Evolutionary conservation across 176 grass and related monocot species (phyloP), one percentile per base, ranked within the genome.

Genomic region (Cenchrus americanus): DNA sequence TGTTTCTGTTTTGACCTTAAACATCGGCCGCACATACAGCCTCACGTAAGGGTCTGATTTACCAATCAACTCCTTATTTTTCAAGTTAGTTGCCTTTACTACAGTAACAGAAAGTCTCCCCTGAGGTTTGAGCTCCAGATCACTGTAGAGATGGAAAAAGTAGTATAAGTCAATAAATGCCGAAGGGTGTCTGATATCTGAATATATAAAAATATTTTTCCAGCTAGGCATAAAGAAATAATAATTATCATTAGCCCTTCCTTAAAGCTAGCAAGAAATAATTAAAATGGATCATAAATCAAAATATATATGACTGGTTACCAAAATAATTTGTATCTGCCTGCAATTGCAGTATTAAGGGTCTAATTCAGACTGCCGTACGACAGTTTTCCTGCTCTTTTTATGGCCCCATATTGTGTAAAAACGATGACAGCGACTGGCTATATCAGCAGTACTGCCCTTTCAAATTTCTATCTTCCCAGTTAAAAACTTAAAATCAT

Each of bases 31-130:
- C 68, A 94, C 77, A 66, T 98, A 98, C 23, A 98, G 76, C 64
- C 82, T 69, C 41, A 95, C 93, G 66, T 98, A 98, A 71, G 96
- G 96, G 88, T 98, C 96, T 77, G 96, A 98, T 95, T 98, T 98
- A 72, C 96, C 96, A 57, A 98, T 76, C 67, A 93, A 13, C 76
- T 98, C 96, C 75, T 81, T 83, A 18, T 98, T 98, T 69, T 68
- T 94, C 84, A 98, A 86, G 48, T 76, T 84, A 62, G 80, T 87
- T 84, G 96, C 96, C 89, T 89, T 93, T 71, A 93, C 27, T 34
- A 98, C 77, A 54, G 89, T 94, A 84, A 98, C 83, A 55, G 87
- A 80, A 50, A 98, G 82, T 65, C 62, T 91, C 54, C 96, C 96
- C 86, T 92, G 91, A 54, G 93, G 96, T 90, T 92, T 98, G 84